Evolutionary conservation across 768 basidiomycete species (phyloP).

Genomic region (Astraeus odoratus): DNA sequence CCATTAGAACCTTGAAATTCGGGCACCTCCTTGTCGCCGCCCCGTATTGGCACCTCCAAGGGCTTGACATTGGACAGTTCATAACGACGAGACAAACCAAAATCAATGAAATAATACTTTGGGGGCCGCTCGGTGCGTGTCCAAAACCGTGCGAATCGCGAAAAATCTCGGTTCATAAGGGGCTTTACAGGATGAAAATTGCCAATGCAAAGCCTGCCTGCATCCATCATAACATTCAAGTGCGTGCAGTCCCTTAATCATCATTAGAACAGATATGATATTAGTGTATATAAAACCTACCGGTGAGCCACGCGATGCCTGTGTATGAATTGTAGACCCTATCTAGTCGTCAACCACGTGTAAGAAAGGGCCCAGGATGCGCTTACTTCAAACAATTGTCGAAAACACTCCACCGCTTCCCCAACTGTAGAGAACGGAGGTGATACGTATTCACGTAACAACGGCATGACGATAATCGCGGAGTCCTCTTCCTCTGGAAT

Average conservation of each 20-base stretch:
- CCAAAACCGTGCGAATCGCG: conserved; percentile 3
- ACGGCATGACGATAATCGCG: conserved; percentile 19
- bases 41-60: too few species aligned
- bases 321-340: conserved; percentile 35
- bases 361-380: not conserved
- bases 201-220: conserved; percentile 3
- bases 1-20: conserved; percentile 18
- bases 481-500: conserved; percentile 5
- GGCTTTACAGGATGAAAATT: conserved; percentile 2
- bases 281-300: conserved; percentile 11
- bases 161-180: not conserved
- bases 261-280: not conserved
- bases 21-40: conserved; percentile 19
- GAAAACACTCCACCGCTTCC: conserved; percentile 19
- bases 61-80: too few species aligned
- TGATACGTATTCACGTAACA: conserved; percentile 13
- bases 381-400: conserved; percentile 18
- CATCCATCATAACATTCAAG: conserved; percentile 14
- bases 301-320: conserved; percentile 31
- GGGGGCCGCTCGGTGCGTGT: conserved; percentile 11
- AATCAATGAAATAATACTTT: conserved; percentile 18
- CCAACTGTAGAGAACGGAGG: conserved; percentile 17
- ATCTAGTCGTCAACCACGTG: not conserved
- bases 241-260: conserved; percentile 2
- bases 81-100: too few species aligned